A percentile compares a stretch with the other conserved stretches of the same genome.
Evolutionary conservation across 1,284 basidiomycete species (phyloP).

Genomic region (Cutaneotrichosporon sp.): DNA sequence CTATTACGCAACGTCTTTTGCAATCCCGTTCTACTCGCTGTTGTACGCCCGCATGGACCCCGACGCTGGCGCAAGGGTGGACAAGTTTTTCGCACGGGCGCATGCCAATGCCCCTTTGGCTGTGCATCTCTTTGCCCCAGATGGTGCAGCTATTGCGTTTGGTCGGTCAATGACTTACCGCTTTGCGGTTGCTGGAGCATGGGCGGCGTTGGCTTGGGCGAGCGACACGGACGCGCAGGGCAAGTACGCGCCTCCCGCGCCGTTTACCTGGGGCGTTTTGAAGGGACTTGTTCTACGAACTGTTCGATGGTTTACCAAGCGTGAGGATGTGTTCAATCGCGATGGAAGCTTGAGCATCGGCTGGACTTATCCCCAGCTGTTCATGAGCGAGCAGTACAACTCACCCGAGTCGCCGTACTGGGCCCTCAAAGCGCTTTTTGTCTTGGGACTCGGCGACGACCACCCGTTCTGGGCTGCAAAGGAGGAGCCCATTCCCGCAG

Average conservation of each 20-base stretch:
- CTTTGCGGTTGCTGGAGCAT: conserved; percentile 17
- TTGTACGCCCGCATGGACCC: conserved; percentile 45
- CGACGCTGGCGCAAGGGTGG: conserved; percentile 32
- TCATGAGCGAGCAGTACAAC: conserved; percentile 55
- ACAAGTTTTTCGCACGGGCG: conserved; percentile 12
- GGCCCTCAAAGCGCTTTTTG: conserved; percentile 68
- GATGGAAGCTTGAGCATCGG: conserved; percentile 67
- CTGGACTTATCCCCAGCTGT: conserved; percentile 63
- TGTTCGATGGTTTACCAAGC: conserved; percentile 62
- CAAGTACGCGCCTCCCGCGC: conserved; percentile 54
- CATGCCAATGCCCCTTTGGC: conserved; percentile 16
- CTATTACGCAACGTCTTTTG: conserved; percentile 30
- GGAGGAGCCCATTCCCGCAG: conserved; percentile 51
- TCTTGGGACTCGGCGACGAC: conserved; percentile 57
- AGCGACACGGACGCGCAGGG: background rate
- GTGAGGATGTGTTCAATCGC: conserved; percentile 51
- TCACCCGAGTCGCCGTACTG: conserved; percentile 61
- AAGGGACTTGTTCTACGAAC: conserved; percentile 67
- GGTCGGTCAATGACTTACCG: conserved; percentile 33
- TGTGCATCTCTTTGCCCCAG: conserved; percentile 24
- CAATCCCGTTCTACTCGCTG: conserved; percentile 28
- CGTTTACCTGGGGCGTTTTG: conserved; percentile 61
- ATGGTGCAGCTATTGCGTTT: conserved; percentile 26
- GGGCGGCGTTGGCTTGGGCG: conserved; percentile 22
- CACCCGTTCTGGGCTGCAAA: conserved; percentile 64